Conservation (phyloP, 1,139 yeast genomes). For the Taiozyma sp. region DNA sequence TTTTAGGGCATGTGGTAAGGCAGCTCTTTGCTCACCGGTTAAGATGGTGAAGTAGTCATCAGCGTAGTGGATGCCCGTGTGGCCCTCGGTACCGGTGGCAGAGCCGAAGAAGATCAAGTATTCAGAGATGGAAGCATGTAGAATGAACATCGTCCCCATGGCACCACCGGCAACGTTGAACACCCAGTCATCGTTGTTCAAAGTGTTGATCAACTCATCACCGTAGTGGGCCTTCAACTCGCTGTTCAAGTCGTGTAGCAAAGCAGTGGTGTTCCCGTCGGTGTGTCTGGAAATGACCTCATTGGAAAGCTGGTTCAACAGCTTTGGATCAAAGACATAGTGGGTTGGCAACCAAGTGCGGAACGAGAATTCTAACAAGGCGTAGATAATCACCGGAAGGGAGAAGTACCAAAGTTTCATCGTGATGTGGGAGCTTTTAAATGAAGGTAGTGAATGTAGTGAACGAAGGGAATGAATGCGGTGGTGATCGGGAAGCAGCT, state of each 20-base stretch:
- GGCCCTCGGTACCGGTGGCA: constrained; percentile 93
- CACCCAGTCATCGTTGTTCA: constrained; percentile 81
- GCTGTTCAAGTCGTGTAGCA: constrained; percentile 56
- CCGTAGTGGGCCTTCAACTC: constrained; percentile 61
- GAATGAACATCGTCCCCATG: constrained; percentile 94
- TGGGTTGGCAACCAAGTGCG: constrained; percentile 63
- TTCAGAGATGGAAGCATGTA: constrained; percentile 94
- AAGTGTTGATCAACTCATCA: constrained; percentile 57
- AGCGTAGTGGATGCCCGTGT: constrained; percentile 91
- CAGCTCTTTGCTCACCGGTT: constrained; percentile 72
- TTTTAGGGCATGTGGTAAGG: constrained; percentile 50
- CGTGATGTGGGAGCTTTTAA: background rate
- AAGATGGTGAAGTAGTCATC: constrained; percentile 94
- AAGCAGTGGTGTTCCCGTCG: constrained; percentile 55
- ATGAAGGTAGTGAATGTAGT: background rate
- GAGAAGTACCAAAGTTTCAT: background rate
- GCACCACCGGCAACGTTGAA: constrained; percentile 99
- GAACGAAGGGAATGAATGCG: background rate
- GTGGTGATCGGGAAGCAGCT: too few species aligned
- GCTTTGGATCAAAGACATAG: constrained; percentile 45
- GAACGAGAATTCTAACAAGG: constrained; percentile 38
- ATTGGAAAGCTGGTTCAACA: constrained; percentile 29
- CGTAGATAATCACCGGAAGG: constrained; percentile 26
- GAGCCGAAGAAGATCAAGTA: constrained; percentile 87
- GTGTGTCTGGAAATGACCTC: constrained; percentile 32